phyloP scores from a whole-genome alignment of 2,329 filamentous ascomycete species.

The Cercospora nicotianae region DNA sequence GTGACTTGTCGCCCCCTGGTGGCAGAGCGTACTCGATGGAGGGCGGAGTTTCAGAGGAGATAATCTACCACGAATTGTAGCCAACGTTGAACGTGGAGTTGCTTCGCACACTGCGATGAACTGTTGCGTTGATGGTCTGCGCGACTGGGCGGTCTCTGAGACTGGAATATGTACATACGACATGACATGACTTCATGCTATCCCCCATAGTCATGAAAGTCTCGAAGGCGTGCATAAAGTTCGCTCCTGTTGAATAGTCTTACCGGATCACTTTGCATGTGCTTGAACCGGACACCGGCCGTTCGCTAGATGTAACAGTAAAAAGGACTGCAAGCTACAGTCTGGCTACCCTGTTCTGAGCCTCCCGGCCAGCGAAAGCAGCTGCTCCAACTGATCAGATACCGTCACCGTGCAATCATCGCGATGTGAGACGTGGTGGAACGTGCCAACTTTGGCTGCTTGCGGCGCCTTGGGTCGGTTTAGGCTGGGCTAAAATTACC shows the following conservation, averaged over 20 bases:
- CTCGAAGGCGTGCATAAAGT: background rate
- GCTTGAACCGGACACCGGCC: background rate
- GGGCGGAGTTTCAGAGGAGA: background rate
- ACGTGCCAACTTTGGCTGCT: background rate
- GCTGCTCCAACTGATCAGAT: background rate
- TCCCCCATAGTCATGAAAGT: background rate
- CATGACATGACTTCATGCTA: background rate
- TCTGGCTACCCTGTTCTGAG: background rate
- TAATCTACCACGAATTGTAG: background rate
- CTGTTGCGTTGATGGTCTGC: background rate
- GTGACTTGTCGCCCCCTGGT: background rate
- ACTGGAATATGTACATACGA: background rate
- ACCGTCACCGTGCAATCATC: background rate
- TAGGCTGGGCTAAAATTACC: conserved; percentile 1
- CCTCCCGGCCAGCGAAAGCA: background rate
- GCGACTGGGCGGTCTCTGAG: background rate
- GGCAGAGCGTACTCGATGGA: background rate
- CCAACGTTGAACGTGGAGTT: background rate
- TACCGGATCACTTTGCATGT: background rate
- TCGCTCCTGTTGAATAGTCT: background rate
- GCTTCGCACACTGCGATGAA: background rate
- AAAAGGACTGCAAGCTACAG: background rate
- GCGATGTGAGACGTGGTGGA: background rate
- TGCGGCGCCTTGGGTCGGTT: background rate
- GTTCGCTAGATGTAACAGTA: background rate